These are phyloP conservation scores for Acer negundo DNA, from an alignment of 345 rosid species.

Conservation along the genomic window DNA sequence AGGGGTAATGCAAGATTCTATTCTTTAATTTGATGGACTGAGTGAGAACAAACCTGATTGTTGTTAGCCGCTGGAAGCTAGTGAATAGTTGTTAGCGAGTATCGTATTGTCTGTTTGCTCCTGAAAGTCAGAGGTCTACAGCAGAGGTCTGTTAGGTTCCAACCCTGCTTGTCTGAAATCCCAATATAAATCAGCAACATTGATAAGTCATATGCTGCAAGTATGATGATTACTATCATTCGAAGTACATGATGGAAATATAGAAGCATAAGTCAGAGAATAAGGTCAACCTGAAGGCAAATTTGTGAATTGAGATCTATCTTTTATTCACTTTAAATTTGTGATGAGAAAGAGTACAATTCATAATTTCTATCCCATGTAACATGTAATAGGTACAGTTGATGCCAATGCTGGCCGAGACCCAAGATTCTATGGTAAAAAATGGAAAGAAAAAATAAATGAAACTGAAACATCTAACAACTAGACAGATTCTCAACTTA, in stretches of 20 bases:
- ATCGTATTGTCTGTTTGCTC: neutral
- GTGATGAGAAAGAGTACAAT: neutral
- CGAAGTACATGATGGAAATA: neutral
- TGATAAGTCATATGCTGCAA: neutral
- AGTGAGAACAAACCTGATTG: neutral
- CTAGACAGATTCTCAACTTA: neutral
- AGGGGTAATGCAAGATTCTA: no score
- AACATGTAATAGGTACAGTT: neutral
- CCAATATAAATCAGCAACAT: neutral
- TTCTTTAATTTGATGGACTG: neutral
- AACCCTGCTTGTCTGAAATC: neutral
- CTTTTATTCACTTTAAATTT: neutral
- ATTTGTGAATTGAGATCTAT: neutral
- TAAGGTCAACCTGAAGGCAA: neutral
- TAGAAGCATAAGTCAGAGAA: neutral
- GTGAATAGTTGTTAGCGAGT: neutral
- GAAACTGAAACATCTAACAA: neutral
- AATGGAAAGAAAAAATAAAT: neutral
- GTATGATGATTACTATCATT: neutral
- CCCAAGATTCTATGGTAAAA: neutral
- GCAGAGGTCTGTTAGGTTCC: no score
- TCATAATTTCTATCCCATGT: neutral
- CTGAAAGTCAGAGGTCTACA: neutral
- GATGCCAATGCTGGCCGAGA: neutral
- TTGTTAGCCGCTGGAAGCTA: neutral